Percentiles rank a stretch among this genome's conserved stretches.
Conservation (phyloP, 2,329 filamentous ascomycete genomes). For the Epichloe hybrida region DNA sequence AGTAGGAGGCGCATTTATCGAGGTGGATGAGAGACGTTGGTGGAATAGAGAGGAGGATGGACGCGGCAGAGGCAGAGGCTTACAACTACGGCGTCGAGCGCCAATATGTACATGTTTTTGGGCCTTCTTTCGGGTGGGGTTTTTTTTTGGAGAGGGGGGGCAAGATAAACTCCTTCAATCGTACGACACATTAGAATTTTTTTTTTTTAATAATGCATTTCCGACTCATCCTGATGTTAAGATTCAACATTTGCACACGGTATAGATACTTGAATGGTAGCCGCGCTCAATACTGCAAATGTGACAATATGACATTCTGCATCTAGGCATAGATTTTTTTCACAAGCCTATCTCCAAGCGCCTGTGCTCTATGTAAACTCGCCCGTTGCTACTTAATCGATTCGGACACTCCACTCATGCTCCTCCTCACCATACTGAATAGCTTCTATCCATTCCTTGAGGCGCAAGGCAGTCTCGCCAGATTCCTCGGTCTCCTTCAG, state of each 20-base stretch:
- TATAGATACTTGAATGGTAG: neutral
- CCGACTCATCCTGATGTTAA: neutral
- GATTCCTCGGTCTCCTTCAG: conserved; percentile 71
- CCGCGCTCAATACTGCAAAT: neutral
- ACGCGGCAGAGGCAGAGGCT: neutral
- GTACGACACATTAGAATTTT: conserved; percentile 17
- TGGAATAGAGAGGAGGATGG: conserved; percentile 3
- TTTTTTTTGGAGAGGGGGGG: neutral
- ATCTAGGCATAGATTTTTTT: neutral
- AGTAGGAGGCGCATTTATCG: conserved; percentile 12
- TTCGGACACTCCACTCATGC: conserved; percentile 72
- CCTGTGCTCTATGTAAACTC: neutral
- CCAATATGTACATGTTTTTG: conserved; percentile 20
- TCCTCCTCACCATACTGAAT: conserved; percentile 92
- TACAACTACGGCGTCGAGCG: conserved; percentile 1
- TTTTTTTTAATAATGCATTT: neutral
- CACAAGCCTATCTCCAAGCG: neutral
- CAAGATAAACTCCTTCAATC: conserved; percentile 16
- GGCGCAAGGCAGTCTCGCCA: conserved; percentile 67
- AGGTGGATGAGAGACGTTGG: neutral
- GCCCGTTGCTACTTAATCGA: conserved; percentile 12
- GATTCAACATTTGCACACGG: neutral
- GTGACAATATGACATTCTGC: neutral
- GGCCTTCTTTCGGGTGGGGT: conserved; percentile 6
- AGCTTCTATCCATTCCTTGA: conserved; percentile 94